These are phyloP conservation scores for Didymella pinodella DNA, from an alignment of 2,329 filamentous ascomycete genomes.

Conservation along the genomic window DNA sequence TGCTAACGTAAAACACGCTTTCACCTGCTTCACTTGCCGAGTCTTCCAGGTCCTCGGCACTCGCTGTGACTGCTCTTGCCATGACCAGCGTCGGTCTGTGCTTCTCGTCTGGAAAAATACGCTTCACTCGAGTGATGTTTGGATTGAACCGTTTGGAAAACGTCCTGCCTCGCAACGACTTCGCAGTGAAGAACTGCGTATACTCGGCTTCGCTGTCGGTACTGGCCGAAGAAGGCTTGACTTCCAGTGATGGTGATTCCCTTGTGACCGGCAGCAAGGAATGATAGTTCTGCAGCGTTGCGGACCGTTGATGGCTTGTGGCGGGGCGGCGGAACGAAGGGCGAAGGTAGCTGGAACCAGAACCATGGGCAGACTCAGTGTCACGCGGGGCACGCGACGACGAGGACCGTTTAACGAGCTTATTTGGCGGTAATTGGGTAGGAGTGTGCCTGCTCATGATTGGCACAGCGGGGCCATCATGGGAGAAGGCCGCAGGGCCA, in stretches of 20 bases:
- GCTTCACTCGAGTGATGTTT: conserved; percentile 51
- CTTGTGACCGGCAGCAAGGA: conserved; percentile 41
- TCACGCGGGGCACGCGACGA: conserved; percentile 61
- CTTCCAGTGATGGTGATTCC: conserved; percentile 35
- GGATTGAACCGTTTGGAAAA: conserved; percentile 54
- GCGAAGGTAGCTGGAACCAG: conserved; percentile 68
- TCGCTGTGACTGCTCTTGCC: conserved; percentile 51
- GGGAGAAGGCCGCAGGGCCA: conserved; percentile 58
- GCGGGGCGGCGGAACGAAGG: conserved; percentile 75
- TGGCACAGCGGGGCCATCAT: conserved; percentile 66
- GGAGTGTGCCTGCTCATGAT: conserved; percentile 61
- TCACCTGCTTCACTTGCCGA: conserved; percentile 50
- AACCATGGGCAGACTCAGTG: conserved; percentile 55
- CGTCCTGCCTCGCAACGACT: conserved; percentile 45
- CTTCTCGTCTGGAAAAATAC: conserved; percentile 55
- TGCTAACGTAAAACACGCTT: conserved; percentile 50
- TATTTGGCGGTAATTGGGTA: conserved; percentile 68
- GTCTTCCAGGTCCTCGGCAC: conserved; percentile 48
- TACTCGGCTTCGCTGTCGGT: conserved; percentile 45
- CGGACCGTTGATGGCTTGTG: conserved; percentile 80
- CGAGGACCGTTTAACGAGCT: conserved; percentile 76
- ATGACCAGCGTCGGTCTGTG: conserved; percentile 59
- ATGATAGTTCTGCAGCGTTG: conserved; percentile 68
- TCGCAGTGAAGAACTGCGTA: conserved; percentile 50
- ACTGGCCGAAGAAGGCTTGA: conserved; percentile 27